Percentiles rank a stretch among this genome's conserved stretches.
These are phyloP conservation scores for Botrytis elliptica DNA, from an alignment of 2,329 filamentous ascomycete species.

Conservation along the genomic window DNA sequence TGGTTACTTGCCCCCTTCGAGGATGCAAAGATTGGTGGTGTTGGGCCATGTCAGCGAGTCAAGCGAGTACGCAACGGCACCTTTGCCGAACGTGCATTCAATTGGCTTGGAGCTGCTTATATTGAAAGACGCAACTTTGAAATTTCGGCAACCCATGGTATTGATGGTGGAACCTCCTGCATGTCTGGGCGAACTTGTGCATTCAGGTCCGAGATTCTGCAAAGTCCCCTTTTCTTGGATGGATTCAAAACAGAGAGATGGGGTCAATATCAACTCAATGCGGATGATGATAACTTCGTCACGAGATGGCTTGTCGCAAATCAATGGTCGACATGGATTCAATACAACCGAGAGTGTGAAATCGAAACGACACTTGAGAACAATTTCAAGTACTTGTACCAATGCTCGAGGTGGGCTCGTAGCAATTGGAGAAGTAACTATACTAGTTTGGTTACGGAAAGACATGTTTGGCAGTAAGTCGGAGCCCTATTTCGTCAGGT, in stretches of 20 bases:
- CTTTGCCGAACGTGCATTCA: conserved; percentile 67
- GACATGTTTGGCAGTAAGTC: conserved; percentile 83
- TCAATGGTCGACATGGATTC: conserved; percentile 91
- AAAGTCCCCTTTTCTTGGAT: conserved; percentile 80
- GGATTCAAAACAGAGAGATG: conserved; percentile 91
- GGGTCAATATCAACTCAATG: conserved; percentile 85
- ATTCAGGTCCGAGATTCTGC: conserved; percentile 84
- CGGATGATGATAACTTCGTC: conserved; percentile 97
- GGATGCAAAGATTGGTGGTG: conserved; percentile 77
- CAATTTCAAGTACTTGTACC: conserved; percentile 83
- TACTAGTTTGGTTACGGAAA: conserved; percentile 81
- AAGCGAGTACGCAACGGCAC: conserved; percentile 61
- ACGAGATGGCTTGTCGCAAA: conserved; percentile 93
- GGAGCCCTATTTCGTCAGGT: background rate
- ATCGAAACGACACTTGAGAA: conserved; percentile 92
- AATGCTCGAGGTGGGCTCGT: conserved; percentile 91
- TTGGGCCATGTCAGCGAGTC: conserved; percentile 87
- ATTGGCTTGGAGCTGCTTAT: conserved; percentile 88
- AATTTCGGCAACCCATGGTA: conserved; percentile 90
- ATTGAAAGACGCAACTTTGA: conserved; percentile 95
- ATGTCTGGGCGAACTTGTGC: conserved; percentile 93
- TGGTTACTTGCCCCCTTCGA: conserved; percentile 96
- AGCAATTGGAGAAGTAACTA: conserved; percentile 98
- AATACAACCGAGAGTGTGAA: conserved; percentile 88
- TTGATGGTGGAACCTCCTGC: conserved; percentile 94